A percentile compares a stretch with the other conserved stretches of the same genome.
phyloP scores from a whole-genome alignment of 495 filamentous ascomycete genomes.

The Penicillium robsamsonii region DNA sequence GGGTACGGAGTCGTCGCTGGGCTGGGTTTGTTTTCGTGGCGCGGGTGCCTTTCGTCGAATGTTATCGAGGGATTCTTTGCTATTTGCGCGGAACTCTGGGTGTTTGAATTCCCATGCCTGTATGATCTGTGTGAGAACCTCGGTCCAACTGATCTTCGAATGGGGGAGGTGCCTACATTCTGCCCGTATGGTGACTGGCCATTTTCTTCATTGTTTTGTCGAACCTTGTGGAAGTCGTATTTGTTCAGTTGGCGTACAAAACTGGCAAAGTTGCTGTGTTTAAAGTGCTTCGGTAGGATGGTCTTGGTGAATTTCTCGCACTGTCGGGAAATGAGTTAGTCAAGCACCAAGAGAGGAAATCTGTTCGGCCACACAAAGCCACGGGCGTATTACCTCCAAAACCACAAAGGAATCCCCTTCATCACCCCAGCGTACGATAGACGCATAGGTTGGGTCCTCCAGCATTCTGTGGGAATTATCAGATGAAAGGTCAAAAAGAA shows the following conservation, averaged over 20 bases:
- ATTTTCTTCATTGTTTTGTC: constrained; percentile 92
- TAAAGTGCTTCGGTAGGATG: constrained; percentile 97
- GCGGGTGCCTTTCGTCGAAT: constrained; percentile 95
- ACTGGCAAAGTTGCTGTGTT: constrained; percentile 98
- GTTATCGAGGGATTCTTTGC: constrained; percentile 95
- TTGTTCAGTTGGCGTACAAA: constrained; percentile 99
- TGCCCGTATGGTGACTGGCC: constrained; percentile 87
- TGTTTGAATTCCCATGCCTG: constrained; percentile 99
- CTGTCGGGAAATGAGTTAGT: constrained; percentile 44
- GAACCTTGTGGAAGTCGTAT: constrained; percentile 99
- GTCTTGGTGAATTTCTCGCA: constrained; percentile 98
- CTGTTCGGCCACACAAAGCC: background rate
- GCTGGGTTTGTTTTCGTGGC: constrained; percentile 69
- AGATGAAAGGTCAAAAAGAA: background rate
- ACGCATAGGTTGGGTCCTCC: constrained; percentile 88
- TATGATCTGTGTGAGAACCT: background rate
- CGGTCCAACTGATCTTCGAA: background rate
- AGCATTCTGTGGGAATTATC: constrained; percentile 69
- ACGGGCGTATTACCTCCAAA: constrained; percentile 68
- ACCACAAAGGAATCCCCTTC: constrained; percentile 96
- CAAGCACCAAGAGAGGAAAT: constrained; percentile 2
- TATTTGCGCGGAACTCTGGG: constrained; percentile 92
- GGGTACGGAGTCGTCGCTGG: constrained; percentile 69
- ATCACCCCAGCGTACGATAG: constrained; percentile 93
- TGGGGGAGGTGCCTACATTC: constrained; percentile 59